Base-by-base conservation (phyloP, 2,329 filamentous ascomycete species). In the Lachnellula cervina region DNA sequence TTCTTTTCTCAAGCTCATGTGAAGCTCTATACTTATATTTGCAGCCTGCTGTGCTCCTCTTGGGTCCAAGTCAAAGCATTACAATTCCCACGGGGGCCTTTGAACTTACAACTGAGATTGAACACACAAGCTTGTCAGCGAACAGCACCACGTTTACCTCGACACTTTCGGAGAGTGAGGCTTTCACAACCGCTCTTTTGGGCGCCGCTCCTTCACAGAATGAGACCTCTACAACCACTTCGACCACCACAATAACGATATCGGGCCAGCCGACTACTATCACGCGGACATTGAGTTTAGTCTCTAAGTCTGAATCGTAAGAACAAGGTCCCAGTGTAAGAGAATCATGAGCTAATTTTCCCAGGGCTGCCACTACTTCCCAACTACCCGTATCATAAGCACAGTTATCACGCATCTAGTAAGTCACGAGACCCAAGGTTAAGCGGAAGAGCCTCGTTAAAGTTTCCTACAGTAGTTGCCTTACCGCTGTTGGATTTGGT, bases 1-100 rank as follows among this genome's bases (percentile, higher is more conserved):
- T 43, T 44, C 3, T 5, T 44, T 8, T 17, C 2, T 13, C 6
- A 13, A 34, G 21, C 5, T 25, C 16, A 3, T 32, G 9, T 32
- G 9, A 32, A 32, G 28, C 28, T 11, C 28, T 11, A 32, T 35
- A 45, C 8, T 23, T 21, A 19, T 34, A 47, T 56, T n/a, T 46
- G 17, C 35, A 63, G 62, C 55, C 51, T 19, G 54, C 45, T 3
- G 52, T 63, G 3, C 49, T 66, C 3, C 48, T 62, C 16, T 50
- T 64, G 32, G 59, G 51, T 6, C 56, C 59, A 45, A 50, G 49
- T 2, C 49, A 58, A 42, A 60, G 55, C 48, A 28, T 64, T 7
- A 58, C 58, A 11, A 52, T 50, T 34, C 44, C 56, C 14, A 51
- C 62, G 7, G 64, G 62, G 1, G 32, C 44, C 13, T 60, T 57